Evolutionary conservation across 2,329 filamentous ascomycete species (phyloP), one percentile per base, ranked within the genome.

Genomic region (Fusarium bactridioides): DNA sequence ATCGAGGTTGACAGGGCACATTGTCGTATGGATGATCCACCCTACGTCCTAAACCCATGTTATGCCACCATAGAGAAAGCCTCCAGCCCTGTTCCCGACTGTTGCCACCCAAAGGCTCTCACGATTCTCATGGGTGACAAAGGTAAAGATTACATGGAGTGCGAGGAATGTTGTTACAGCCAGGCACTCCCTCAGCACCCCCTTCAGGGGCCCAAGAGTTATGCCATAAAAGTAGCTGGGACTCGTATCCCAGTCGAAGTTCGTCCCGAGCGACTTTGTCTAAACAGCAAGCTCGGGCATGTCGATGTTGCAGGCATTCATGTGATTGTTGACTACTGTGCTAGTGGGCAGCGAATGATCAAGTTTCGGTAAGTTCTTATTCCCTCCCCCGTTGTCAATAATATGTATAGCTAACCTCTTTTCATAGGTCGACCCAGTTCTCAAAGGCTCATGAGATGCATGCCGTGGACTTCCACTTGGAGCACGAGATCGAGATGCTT

Each of bases 361-460:
- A 74, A 69, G 38, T 72, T 74, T 45, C 48, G 60, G 71, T 69
- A 57, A 57, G 67, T 72, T 58, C 48, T 12, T 23, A 47, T 7
- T 4, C 29, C 35, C 13, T 27, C 19, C 43, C 43, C 15, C 33
- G 41, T 27, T 7, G 21, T 19, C 19, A 3, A 16, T 18, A 41
- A 5, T 23, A 23, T 23, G 3, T n/a, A n/a, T 60, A 25, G 21
- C 64, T 73, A 50, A 73, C 27, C 40, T 19, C 33, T 19, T 47
- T 37, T n/a, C 10, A 27, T 19, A 74, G 71, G 21, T 74, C 71
- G 33, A 74, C 71, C 25, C 60, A 54, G 9, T 74, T 74, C n/a
- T 74, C 71, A 0, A 25, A 72, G 5, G 53, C 48, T 27, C 68
- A 74, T 44, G 71, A 74, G 35, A 55, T 33, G 16, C 53, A 74